Evolutionary conservation across 352 stramenopile species (phyloP), one percentile per base, ranked within the genome.

Genomic region (Plasmopara halstedii): DNA sequence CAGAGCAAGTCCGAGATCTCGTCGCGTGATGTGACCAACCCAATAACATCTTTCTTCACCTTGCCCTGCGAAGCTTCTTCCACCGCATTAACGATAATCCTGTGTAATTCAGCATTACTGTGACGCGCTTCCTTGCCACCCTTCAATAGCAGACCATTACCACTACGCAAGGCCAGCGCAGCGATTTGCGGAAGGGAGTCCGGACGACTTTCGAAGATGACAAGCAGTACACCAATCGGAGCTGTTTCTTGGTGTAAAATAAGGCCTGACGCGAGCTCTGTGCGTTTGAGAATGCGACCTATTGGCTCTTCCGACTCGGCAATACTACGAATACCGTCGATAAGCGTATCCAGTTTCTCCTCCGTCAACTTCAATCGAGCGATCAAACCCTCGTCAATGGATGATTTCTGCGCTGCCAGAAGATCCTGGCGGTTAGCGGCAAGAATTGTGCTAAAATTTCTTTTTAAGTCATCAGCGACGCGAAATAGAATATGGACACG

Each of bases 161-260:
- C 95, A 49, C 83, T 97, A 21, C 94, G 94, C 29, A 99, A 67
- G 18, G 93, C 92, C 1, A 99, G 81, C 9, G 93, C 83, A 10
- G 95, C 89, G 58, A 99, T 99, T 76, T 99, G 93, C 15, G 91
- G 88, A 19, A 97, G 55, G 17, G 83, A 98, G 64, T 99, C 96
- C 10, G 96, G 96, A 13, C 96, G 73, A 46, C 86, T 97, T 68
- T 99, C 96, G 54, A 99, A 99, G 53, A 99, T 97, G 36, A 99
- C 94, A 46, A 98, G 90, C 7, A 99, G 60, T 22, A 99, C 95
- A 21, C 96, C 96, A 58, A 99, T 98, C 13, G 96, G 87, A 0
- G 93, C 82, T 4, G 94, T 98, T 45, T 97, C 91, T 50, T 97
- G 86, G 39, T 94, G 87, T 27, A 98, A 70, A 14, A 94, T 63